A percentile compares a stretch with the other conserved stretches of the same genome.
Conservation (phyloP, 352 stramenopile species). For the Phytophthora pseudosyringae region DNA sequence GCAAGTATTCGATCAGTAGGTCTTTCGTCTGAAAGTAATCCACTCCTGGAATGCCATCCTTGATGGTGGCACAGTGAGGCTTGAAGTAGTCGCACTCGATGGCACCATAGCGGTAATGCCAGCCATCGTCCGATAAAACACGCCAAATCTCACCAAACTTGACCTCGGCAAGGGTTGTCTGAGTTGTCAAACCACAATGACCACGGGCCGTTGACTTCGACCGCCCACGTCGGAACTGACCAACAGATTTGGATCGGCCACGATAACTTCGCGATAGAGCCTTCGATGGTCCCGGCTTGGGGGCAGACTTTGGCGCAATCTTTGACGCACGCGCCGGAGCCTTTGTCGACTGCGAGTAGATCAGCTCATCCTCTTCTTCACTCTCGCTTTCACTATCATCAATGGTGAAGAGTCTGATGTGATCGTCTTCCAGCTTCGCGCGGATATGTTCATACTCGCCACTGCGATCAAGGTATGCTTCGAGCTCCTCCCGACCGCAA, state of each 20-base stretch:
- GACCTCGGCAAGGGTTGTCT: conserved; percentile 42
- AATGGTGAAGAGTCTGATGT: conserved; percentile 25
- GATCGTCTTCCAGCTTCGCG: conserved; percentile 47
- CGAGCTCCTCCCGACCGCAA: conserved; percentile 43
- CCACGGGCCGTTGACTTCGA: conserved; percentile 30
- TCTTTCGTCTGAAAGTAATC: conserved; percentile 64
- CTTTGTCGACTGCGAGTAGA: not conserved
- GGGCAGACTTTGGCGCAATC: not conserved
- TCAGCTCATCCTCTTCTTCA: conserved; percentile 24
- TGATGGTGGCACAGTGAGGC: conserved; percentile 46
- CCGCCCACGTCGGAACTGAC: conserved; percentile 18
- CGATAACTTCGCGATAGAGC: not conserved
- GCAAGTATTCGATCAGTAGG: conserved; percentile 55
- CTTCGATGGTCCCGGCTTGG: conserved; percentile 7
- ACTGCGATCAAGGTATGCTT: conserved; percentile 46
- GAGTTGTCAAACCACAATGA: conserved; percentile 18
- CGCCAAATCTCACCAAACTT: conserved; percentile 73
- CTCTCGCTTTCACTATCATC: conserved; percentile 29
- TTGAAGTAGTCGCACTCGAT: conserved; percentile 81
- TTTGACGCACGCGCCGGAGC: not conserved
- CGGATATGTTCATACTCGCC: conserved; percentile 52
- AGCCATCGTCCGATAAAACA: conserved; percentile 54
- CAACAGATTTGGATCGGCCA: conserved; percentile 17
- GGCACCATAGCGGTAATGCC: conserved; percentile 47
- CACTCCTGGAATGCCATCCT: conserved; percentile 38